Evolutionary conservation across 192 early-diverging fungal genomes (phyloP).

Genomic region (Mortierella alpina): DNA sequence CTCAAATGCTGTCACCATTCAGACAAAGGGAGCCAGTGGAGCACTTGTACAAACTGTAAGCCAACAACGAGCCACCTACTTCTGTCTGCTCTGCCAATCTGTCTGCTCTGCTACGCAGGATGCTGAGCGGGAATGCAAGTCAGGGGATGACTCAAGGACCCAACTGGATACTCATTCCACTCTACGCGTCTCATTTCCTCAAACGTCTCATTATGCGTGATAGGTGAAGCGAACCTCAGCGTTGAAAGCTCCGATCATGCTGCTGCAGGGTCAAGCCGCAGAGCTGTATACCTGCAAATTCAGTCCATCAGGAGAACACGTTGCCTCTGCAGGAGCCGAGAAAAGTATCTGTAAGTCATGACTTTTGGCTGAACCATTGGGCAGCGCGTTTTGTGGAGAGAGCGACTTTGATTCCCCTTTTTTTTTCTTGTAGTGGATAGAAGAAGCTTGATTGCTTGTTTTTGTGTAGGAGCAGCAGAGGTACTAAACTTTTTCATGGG

Average conservation of each 20-base stretch:
- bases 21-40: slow-evolving; percentile 43
- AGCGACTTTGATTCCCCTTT: background rate
- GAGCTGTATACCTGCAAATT: slow-evolving; percentile 90
- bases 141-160: slow-evolving; percentile 11
- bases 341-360: slow-evolving; percentile 74
- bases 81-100: no score
- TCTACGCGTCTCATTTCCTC: slow-evolving; percentile 33
- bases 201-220: background rate
- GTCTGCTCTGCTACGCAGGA: no score
- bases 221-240: slow-evolving; percentile 44
- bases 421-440: background rate
- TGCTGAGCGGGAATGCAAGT: no score
- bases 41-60: slow-evolving; percentile 54
- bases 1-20: slow-evolving; percentile 49
- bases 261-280: slow-evolving; percentile 62
- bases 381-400: no score
- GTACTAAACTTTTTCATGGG: no score
- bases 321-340: slow-evolving; percentile 89
- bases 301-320: slow-evolving; percentile 81
- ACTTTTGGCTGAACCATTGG: background rate
- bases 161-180: background rate
- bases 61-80: no score
- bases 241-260: slow-evolving; percentile 40
- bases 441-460: background rate
- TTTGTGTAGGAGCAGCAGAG: no score